These are phyloP conservation scores for Quillaja saponaria DNA, from an alignment of 306 rosid species.

Conservation along the genomic window DNA sequence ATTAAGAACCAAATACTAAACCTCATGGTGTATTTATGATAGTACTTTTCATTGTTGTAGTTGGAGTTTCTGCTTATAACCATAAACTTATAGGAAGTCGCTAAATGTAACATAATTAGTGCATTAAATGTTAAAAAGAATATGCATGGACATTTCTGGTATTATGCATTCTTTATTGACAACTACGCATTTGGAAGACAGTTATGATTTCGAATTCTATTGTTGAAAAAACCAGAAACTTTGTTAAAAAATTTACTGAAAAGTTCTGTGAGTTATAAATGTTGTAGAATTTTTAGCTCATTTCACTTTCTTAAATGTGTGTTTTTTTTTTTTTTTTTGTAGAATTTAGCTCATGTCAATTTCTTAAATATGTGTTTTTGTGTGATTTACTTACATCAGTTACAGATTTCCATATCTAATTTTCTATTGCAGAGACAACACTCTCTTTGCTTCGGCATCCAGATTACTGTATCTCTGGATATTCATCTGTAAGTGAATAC, in stretches of 20 bases:
- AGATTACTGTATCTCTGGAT: slow-evolving; percentile 89
- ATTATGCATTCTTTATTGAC: background rate
- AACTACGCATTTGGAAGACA: slow-evolving; percentile 17
- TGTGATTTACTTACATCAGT: too few species aligned
- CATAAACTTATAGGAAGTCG: background rate
- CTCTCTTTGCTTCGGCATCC: slow-evolving; percentile 92
- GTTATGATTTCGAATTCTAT: background rate
- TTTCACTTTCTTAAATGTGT: too few species aligned
- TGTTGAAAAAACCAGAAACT: slow-evolving; percentile 16
- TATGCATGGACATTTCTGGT: background rate
- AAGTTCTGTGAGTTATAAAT: slow-evolving; percentile 13
- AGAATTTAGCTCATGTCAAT: too few species aligned
- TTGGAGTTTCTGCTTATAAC: background rate
- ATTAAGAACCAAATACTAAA: background rate
- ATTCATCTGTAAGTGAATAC: slow-evolving; percentile 73
- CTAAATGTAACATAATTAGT: background rate
- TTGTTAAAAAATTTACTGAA: slow-evolving; percentile 9
- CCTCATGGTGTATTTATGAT: background rate
- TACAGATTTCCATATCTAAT: too few species aligned
- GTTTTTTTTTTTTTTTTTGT: too few species aligned
- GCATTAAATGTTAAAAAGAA: background rate
- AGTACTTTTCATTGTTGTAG: background rate
- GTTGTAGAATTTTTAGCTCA: background rate
- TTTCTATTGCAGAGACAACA: slow-evolving; percentile 73
- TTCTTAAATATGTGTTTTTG: too few species aligned